Base-by-base conservation (phyloP, 2,329 filamentous ascomycete species). In the Xylariaceae sp. region DNA sequence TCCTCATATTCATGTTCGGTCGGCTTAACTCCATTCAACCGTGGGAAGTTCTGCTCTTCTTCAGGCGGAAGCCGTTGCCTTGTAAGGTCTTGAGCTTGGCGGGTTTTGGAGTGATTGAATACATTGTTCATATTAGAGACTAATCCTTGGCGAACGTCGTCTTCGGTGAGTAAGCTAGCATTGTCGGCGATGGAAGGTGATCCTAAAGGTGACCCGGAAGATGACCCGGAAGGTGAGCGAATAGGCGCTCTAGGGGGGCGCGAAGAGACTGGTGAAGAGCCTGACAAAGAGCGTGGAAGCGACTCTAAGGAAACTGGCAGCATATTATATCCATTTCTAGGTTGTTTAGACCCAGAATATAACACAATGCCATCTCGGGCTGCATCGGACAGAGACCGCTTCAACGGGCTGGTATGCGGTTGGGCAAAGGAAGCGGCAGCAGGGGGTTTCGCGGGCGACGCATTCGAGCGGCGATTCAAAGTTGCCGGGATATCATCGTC, bases 401-500 rank as follows among this genome's bases (percentile, higher is more conserved):
- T 58, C 29, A 26, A 26, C 36, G 37, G 29, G 47, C 52, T 49
- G 21, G 37, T 16, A 34, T 34, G 15, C 19, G 43, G 21, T 32
- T 16, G 36, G 15, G 37, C 7, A 47, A 41, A 40, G 47, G 37
- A 29, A 26, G 30, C n/a, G 40, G 22, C 10, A 21, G 44, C 26
- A 37, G 19, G 42, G 15, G 37, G 46, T 47, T 63, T 65, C 13
- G 51, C 46, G n/a, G 61, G 57, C 12, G 61, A 59, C 16, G 44
- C 42, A 22, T 43, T 47, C 15, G 53, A 21, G 2, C 13, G 53
- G 22, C 5, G 26, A 29, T 36, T 52, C 51, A 34, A 8, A 43
- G 21, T 36, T 4, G 50, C 51, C 7, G 64, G 63, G 21, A 67
- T 67, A 42, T 54, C 63, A 22, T 63, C 63, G 7, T 65, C 61